Percentiles rank a stretch among this genome's conserved stretches.
phyloP scores from a whole-genome alignment of 768 basidiomycete genomes.

The Termitomyces sp. region DNA sequence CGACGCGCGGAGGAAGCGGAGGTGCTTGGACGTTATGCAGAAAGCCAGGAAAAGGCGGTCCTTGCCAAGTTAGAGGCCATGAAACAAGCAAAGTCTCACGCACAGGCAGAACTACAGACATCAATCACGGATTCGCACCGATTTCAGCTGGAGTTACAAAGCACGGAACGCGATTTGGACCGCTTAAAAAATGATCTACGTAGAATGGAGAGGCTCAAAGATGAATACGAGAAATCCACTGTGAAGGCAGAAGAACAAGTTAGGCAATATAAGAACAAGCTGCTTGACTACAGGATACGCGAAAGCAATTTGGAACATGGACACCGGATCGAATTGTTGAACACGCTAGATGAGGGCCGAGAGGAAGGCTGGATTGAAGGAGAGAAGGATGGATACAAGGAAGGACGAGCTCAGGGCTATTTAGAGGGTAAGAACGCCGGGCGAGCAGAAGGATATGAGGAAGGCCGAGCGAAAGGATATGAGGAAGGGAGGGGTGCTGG shows the following conservation, averaged over 20 bases:
- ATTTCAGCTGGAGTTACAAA: conserved; percentile 44
- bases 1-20: conserved; percentile 50
- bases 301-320: conserved; percentile 42
- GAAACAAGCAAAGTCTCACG: conserved; percentile 38
- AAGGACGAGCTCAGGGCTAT: conserved; percentile 18
- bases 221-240: conserved; percentile 40
- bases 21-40: conserved; percentile 47
- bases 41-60: conserved; percentile 41
- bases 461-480: conserved; percentile 25
- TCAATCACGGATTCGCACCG: conserved; percentile 39
- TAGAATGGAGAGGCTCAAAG: conserved; percentile 27
- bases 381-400: conserved; percentile 43
- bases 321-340: conserved; percentile 33
- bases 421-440: conserved; percentile 47
- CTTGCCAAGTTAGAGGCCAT: conserved; percentile 31
- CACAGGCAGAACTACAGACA: conserved; percentile 22
- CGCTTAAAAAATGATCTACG: conserved; percentile 31
- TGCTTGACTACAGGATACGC: conserved; percentile 41
- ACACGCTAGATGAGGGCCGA: conserved; percentile 39
- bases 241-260: conserved; percentile 40
- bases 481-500: conserved; percentile 47
- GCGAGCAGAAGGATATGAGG: conserved; percentile 27
- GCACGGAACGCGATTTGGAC: conserved; percentile 38
- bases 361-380: conserved; percentile 34
- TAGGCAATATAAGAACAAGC: conserved; percentile 36